Conservation (phyloP, 179 eudicot genomes). For the Spergularia azorica region DNA sequence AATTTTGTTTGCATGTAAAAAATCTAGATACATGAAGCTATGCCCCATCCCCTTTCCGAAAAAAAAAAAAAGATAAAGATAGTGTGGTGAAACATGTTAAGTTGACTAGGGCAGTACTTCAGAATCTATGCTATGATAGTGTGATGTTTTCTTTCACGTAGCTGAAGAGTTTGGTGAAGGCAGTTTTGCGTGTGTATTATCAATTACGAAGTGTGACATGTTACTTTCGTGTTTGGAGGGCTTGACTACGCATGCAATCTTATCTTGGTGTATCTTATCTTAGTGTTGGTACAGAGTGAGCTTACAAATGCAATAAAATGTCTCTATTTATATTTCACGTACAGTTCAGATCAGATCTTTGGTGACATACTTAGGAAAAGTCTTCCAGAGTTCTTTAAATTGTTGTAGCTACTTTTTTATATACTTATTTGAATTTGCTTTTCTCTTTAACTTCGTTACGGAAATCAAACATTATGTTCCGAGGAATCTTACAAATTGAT, state of each 20-base stretch:
- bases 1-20: neutral
- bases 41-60: neutral
- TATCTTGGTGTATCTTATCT: too few species aligned
- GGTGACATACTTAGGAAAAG: too few species aligned
- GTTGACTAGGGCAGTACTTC: neutral
- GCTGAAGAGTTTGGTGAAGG: neutral
- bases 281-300: neutral
- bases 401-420: conserved; percentile 1
- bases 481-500: conserved; percentile 5
- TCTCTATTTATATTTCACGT: too few species aligned
- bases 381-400: too few species aligned
- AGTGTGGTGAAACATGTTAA: neutral
- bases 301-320: neutral
- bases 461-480: neutral
- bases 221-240: neutral
- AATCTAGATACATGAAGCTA: neutral
- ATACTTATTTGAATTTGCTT: neutral
- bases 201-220: neutral
- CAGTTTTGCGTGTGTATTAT: neutral
- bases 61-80: too few species aligned
- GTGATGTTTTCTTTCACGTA: neutral
- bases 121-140: neutral
- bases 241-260: neutral
- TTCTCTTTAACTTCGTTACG: too few species aligned
- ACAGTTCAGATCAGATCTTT: too few species aligned